These are phyloP conservation scores for Ophiostoma sp. DNA, from an alignment of 2,329 filamentous ascomycete genomes.

Conservation along the genomic window DNA sequence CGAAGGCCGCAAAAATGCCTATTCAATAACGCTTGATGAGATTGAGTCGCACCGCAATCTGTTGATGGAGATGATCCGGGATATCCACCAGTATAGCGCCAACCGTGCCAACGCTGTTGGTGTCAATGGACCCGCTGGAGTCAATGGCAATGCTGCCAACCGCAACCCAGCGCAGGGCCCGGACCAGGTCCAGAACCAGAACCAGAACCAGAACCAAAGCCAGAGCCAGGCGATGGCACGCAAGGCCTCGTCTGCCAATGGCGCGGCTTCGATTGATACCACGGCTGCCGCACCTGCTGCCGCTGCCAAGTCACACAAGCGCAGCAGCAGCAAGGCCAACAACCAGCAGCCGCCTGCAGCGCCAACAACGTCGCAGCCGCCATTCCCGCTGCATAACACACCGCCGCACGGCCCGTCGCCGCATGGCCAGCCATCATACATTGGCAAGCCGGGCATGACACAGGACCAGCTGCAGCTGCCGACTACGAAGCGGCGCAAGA, in stretches of 20 bases:
- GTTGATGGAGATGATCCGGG: slow-evolving; percentile 49
- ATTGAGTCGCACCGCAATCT: slow-evolving; percentile 45
- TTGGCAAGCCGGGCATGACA: slow-evolving; percentile 47
- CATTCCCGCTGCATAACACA: slow-evolving; percentile 44
- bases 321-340: slow-evolving; percentile 41
- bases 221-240: slow-evolving; percentile 35
- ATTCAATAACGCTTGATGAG: slow-evolving; percentile 49
- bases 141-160: slow-evolving; percentile 20
- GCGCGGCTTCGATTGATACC: background rate
- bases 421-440: slow-evolving; percentile 54
- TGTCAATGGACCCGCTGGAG: background rate
- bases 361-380: slow-evolving; percentile 52
- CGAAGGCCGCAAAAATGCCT: slow-evolving; percentile 41
- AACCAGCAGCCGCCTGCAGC: slow-evolving; percentile 48
- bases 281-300: background rate
- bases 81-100: slow-evolving; percentile 28
- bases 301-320: slow-evolving; percentile 41
- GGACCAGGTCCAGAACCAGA: background rate
- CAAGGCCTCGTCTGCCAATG: slow-evolving; percentile 37
- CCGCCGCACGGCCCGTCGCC: slow-evolving; percentile 45
- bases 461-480: slow-evolving; percentile 52
- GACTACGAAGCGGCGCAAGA: slow-evolving; percentile 50
- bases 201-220: background rate
- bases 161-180: slow-evolving; percentile 4
- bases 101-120: background rate